phyloP scores from a whole-genome alignment of 2,329 filamentous ascomycete species.

The Parafenestella ontariensis region DNA sequence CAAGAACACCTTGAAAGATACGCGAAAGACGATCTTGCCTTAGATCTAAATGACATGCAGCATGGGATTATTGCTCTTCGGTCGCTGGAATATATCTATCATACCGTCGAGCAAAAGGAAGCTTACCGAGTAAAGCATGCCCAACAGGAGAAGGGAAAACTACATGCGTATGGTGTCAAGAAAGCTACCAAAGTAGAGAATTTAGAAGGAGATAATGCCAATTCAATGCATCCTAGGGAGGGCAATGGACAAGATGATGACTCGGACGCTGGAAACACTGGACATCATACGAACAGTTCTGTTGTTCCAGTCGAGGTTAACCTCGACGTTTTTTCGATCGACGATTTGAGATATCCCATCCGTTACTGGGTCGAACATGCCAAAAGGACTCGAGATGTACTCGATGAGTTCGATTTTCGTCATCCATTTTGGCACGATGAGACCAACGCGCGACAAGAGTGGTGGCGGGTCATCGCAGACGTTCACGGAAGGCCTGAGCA shows the following conservation, averaged over 20 bases:
- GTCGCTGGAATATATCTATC: slow-evolving; percentile 25
- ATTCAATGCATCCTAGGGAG: not conserved
- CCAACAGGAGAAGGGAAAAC: not conserved
- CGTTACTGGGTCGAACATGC: slow-evolving; percentile 35
- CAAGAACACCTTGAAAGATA: slow-evolving; percentile 26
- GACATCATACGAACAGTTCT: not conserved
- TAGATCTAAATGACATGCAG: slow-evolving; percentile 27
- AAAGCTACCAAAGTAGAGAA: slow-evolving; percentile 4
- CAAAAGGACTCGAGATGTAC: slow-evolving; percentile 26
- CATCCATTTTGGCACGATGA: slow-evolving; percentile 26
- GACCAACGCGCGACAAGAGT: slow-evolving; percentile 18
- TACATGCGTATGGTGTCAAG: not conserved
- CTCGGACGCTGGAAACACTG: not conserved
- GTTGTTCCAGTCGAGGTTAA: not conserved
- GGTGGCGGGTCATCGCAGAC: slow-evolving; percentile 22
- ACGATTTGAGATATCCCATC: slow-evolving; percentile 23
- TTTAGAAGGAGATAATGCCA: not conserved
- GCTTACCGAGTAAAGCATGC: no score
- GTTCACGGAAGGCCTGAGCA: slow-evolving; percentile 18
- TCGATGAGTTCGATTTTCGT: slow-evolving; percentile 24
- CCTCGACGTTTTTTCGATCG: slow-evolving; percentile 5
- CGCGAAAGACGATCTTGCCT: slow-evolving; percentile 24
- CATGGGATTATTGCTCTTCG: slow-evolving; percentile 34
- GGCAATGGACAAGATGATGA: not conserved
- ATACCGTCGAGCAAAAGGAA: slow-evolving; percentile 9